Evolutionary conservation across 345 rosid species (phyloP).

Genomic region (Camelina sativa): DNA sequence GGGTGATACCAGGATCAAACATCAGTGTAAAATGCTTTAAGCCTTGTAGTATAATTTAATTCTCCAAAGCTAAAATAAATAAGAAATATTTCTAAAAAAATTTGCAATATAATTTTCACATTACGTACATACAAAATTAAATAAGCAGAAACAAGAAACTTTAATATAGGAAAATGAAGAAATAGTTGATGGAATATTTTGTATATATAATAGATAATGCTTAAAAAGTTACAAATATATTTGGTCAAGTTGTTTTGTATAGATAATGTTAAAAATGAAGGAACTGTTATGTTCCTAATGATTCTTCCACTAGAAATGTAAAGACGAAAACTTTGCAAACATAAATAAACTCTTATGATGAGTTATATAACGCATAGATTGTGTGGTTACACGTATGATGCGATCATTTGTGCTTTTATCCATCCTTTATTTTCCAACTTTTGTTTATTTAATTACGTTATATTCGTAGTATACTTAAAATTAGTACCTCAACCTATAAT

Average conservation of each 20-base stretch:
- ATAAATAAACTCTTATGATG: slow-evolving; percentile 5
- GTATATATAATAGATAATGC: slow-evolving; percentile 13
- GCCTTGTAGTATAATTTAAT: background rate
- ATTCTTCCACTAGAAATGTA: slow-evolving; percentile 37
- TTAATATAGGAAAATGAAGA: background rate
- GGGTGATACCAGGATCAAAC: background rate
- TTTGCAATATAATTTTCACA: background rate
- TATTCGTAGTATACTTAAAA: slow-evolving; percentile 10
- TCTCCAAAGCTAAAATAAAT: background rate
- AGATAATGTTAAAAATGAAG: slow-evolving; percentile 28
- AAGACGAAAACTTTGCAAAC: slow-evolving; percentile 23
- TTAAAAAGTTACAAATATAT: slow-evolving; percentile 16
- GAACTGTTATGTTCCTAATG: slow-evolving; percentile 36
- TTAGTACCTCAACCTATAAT: slow-evolving; percentile 27
- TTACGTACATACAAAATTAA: background rate
- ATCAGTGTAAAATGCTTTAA: slow-evolving; percentile 1
- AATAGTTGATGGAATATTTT: slow-evolving; percentile 3
- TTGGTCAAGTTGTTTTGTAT: slow-evolving; percentile 33
- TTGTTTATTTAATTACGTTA: background rate
- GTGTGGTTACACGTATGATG: slow-evolving; percentile 47
- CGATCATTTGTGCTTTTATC: slow-evolving; percentile 31
- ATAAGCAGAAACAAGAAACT: background rate
- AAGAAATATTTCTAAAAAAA: background rate
- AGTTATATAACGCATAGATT: slow-evolving; percentile 20
- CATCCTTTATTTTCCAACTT: slow-evolving; percentile 1